Base-by-base conservation (phyloP, 768 basidiomycete species). In the Crepidotus variabilis region DNA sequence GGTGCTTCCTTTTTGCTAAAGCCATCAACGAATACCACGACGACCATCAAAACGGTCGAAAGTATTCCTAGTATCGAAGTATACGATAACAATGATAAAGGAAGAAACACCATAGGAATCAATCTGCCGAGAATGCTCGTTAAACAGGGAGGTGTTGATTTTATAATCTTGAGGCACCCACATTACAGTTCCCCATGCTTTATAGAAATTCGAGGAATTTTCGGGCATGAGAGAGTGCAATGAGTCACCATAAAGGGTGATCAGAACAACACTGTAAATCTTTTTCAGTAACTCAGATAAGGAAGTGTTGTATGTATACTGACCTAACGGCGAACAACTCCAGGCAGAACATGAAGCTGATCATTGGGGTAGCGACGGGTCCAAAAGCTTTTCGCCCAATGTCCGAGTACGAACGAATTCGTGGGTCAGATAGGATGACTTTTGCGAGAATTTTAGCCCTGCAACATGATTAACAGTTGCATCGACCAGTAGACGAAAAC, bases 381-480 rank as follows among this genome's bases (percentile, higher is more conserved):
- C 95, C 95, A 70, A 95, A 96, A 1, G 95, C 94, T 65, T 90
- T 92, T 56, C 83, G 79, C 23, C 90, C 93, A 59, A 97, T 90
- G 65, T 98, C 95, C 2, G 92, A 82, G 67, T 97, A 98, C 5
- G 94, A 92, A 22, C 82, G 81, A 28, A 95, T 64, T 5, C 76
- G 79, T 7, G 81, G 78, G 64, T 97, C 92, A 11, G 78, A 70
- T 16, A 86, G 64, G 51, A 95, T 91, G 20, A 94, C 79, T 48
- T 74, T 75, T 0, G 92, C 93, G 14, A 98, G 81, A 47, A 94
- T 79, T 70, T 95, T 95, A 9, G 93, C 94, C 9, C 93, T 96
- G 64, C n/a, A 56, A 28, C 16, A 14, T 47, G 20, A 47, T 18
- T 24, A 10, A 20, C 20, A 52, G 13, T 14, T 2, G 28, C 9